A percentile compares a stretch with the other conserved stretches of the same genome.
These are phyloP conservation scores for Penicillium expansum DNA, from an alignment of 2,329 filamentous ascomycete genomes.

Conservation along the genomic window DNA sequence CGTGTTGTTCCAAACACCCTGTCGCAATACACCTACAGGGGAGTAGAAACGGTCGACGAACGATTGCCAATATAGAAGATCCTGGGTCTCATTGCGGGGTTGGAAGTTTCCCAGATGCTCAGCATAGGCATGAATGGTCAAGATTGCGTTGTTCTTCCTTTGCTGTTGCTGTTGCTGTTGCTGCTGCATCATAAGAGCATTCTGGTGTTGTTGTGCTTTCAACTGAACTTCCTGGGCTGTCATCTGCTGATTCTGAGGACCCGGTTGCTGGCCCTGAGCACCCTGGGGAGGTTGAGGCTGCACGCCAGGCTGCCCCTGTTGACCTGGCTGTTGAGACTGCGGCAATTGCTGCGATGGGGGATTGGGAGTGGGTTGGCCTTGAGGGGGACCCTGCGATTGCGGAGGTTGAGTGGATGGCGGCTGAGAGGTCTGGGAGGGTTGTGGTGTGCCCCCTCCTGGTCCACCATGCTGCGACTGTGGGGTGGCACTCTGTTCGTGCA, in stretches of 20 bases:
- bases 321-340: conserved; percentile 35
- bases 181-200: conserved; percentile 41
- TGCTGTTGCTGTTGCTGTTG: conserved; percentile 24
- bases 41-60: conserved; percentile 85
- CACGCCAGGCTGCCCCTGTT: conserved; percentile 29
- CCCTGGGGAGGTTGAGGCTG: conserved; percentile 35
- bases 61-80: conserved; percentile 71
- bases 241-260: conserved; percentile 39
- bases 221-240: conserved; percentile 41
- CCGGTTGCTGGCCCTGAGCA: conserved; percentile 30
- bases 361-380: conserved; percentile 38
- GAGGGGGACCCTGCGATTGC: conserved; percentile 35
- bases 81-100: conserved; percentile 61
- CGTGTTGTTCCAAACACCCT: conserved; percentile 58
- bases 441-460: conserved; percentile 39
- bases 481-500: conserved; percentile 44
- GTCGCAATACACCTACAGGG: conserved; percentile 69
- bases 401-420: conserved; percentile 36
- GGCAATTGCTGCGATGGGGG: conserved; percentile 38
- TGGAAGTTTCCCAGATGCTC: conserved; percentile 57
- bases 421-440: conserved; percentile 32
- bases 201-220: conserved; percentile 42
- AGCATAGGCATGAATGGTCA: conserved; percentile 56
- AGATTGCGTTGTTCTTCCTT: conserved; percentile 46
- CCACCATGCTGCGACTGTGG: conserved; percentile 46